phyloP scores from a whole-genome alignment of 805 yeast genomes.

The Allodekkera sacchari region DNA sequence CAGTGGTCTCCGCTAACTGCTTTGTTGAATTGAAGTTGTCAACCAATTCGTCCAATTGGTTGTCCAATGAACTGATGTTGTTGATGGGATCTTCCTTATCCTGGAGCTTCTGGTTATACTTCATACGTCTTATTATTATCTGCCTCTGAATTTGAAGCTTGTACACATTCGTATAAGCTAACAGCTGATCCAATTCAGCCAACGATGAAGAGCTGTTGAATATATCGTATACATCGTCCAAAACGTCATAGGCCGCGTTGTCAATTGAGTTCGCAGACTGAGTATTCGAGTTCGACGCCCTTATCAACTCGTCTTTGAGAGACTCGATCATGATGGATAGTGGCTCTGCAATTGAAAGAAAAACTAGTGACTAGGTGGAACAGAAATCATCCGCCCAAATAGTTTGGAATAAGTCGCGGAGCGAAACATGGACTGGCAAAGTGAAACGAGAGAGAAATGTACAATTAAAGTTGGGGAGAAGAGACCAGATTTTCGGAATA shows the following conservation, averaged over 20 bases:
- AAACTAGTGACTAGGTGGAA: neutral
- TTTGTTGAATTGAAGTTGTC: conserved; percentile 39
- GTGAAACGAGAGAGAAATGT: no score
- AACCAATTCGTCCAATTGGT: conserved; percentile 33
- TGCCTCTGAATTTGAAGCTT: conserved; percentile 39
- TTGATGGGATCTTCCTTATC: conserved; percentile 14
- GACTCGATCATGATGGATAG: conserved; percentile 7
- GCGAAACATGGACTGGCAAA: no score
- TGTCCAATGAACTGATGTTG: conserved; percentile 17
- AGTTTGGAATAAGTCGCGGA: no score
- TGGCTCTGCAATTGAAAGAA: neutral
- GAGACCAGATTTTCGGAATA: no score
- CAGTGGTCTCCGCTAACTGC: conserved; percentile 44
- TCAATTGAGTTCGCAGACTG: conserved; percentile 11
- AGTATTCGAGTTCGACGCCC: conserved; percentile 10
- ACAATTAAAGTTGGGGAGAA: no score
- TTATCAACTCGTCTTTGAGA: conserved; percentile 17
- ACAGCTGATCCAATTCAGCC: conserved; percentile 40
- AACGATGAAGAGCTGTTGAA: conserved; percentile 45
- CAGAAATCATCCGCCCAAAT: no score
- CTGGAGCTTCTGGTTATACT: conserved; percentile 23
- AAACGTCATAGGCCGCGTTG: conserved; percentile 42
- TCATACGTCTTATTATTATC: conserved; percentile 30
- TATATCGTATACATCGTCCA: conserved; percentile 40
- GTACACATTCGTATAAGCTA: conserved; percentile 42